Evolutionary conservation across 768 basidiomycete genomes (phyloP).

Genomic region (Podaxis sp.): DNA sequence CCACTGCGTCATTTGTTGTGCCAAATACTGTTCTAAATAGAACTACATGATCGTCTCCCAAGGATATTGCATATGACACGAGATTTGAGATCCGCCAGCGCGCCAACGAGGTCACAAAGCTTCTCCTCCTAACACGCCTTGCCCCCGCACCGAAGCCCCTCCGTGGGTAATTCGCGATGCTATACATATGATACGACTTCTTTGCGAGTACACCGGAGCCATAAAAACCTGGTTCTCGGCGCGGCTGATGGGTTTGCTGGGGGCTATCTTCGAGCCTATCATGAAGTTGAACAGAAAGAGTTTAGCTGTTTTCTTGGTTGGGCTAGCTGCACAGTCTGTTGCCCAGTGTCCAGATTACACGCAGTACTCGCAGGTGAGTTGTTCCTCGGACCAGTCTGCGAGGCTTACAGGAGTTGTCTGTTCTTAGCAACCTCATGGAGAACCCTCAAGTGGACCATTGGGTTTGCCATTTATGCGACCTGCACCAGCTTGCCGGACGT

Average conservation of each 20-base stretch:
- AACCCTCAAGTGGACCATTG: constrained; percentile 57
- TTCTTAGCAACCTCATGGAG: constrained; percentile 55
- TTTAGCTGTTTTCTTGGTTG: constrained; percentile 22
- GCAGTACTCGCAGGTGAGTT: constrained; percentile 49
- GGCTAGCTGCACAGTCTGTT: constrained; percentile 23
- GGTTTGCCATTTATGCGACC: constrained; percentile 74
- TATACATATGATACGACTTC: constrained; percentile 9
- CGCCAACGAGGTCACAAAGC: background rate
- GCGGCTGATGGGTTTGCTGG: background rate
- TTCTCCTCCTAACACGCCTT: constrained; percentile 3
- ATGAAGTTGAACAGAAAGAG: constrained; percentile 21
- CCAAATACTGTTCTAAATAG: background rate
- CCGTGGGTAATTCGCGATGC: constrained; percentile 6
- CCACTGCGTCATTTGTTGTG: background rate
- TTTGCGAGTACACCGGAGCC: background rate
- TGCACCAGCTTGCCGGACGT: constrained; percentile 65
- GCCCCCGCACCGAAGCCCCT: constrained; percentile 7
- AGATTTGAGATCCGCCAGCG: background rate
- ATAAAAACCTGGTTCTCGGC: constrained; percentile 6
- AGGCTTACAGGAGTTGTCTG: constrained; percentile 4
- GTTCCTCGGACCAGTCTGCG: background rate
- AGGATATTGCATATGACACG: background rate
- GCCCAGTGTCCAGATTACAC: constrained; percentile 64
- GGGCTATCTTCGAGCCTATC: background rate
- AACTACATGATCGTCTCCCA: background rate